These are phyloP conservation scores for Aspergillus indologenus DNA, from an alignment of 495 filamentous ascomycete genomes.

Conservation along the genomic window DNA sequence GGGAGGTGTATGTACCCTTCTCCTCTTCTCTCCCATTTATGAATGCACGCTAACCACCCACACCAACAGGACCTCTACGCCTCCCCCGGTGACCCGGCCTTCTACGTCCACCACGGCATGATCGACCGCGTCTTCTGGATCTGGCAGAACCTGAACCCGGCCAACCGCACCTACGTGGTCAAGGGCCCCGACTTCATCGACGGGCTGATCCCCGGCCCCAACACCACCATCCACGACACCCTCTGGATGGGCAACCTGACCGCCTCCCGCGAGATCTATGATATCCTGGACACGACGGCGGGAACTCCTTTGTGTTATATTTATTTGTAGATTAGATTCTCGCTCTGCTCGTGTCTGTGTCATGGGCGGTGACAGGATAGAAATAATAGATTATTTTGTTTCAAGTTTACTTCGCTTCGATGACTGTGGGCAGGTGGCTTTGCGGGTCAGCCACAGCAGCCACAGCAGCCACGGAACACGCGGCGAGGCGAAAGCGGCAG, in stretches of 20 bases:
- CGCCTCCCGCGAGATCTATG: constrained; percentile 1
- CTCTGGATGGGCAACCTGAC: constrained; percentile 1
- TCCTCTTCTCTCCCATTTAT: not conserved
- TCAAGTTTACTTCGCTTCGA: too few relatives aligned
- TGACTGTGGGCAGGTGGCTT: too few relatives aligned
- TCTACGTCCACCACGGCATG: constrained; percentile 56
- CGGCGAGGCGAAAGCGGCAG: too few relatives aligned
- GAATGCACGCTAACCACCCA: constrained; percentile 28
- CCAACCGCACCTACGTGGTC: constrained; percentile 19
- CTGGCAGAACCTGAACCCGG: constrained; percentile 44
- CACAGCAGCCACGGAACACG: too few relatives aligned
- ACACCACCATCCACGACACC: constrained; percentile 14
- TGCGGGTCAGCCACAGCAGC: too few relatives aligned
- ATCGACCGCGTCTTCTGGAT: constrained; percentile 58
- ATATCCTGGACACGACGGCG: constrained; percentile 1
- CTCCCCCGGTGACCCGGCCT: constrained; percentile 48
- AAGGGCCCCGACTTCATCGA: constrained; percentile 11
- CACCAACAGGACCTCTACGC: constrained; percentile 31
- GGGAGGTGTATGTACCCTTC: constrained; percentile 11
- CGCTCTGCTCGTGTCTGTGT: too few relatives aligned
- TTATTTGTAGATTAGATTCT: not conserved
- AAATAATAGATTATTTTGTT: too few relatives aligned
- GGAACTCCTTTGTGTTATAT: constrained; percentile 1
- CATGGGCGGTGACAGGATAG: too few relatives aligned
- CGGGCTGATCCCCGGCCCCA: constrained; percentile 5